These are phyloP conservation scores for Eremothecium sinecaudum DNA, from an alignment of 1,139 yeast species.

Conservation along the genomic window DNA sequence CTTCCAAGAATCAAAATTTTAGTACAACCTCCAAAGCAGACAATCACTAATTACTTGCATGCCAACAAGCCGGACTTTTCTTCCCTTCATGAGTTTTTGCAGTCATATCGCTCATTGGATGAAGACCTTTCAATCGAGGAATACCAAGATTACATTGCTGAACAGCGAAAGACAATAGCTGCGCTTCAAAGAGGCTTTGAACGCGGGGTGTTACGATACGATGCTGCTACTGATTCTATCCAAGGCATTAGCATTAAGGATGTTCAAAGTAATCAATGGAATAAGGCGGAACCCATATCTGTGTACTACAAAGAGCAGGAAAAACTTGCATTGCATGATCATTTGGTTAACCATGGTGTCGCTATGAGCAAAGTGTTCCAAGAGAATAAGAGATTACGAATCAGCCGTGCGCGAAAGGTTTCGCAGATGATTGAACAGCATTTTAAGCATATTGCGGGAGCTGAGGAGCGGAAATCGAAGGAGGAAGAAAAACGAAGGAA, in stretches of 20 bases:
- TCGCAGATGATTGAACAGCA: slow-evolving; percentile 80
- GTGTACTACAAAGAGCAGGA: slow-evolving; percentile 30
- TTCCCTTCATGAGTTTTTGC: slow-evolving; percentile 37
- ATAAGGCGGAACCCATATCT: slow-evolving; percentile 26
- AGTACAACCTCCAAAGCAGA: slow-evolving; percentile 46
- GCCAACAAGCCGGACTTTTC: slow-evolving; percentile 36
- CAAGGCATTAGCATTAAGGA: slow-evolving; percentile 38
- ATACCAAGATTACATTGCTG: slow-evolving; percentile 40
- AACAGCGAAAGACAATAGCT: slow-evolving; percentile 36
- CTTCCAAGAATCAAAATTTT: slow-evolving; percentile 39
- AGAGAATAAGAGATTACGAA: slow-evolving; percentile 57
- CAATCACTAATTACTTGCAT: slow-evolving; percentile 74
- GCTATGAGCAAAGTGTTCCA: slow-evolving; percentile 62
- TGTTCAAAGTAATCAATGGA: slow-evolving; percentile 35
- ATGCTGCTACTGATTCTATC: slow-evolving; percentile 36
- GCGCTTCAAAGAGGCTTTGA: slow-evolving; percentile 49
- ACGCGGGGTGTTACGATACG: slow-evolving; percentile 40
- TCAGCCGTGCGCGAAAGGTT: slow-evolving; percentile 59
- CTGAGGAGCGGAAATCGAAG: slow-evolving; percentile 68
- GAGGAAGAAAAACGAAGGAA: slow-evolving; percentile 61
- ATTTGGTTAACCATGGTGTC: slow-evolving; percentile 66
- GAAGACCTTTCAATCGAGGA: slow-evolving; percentile 45
- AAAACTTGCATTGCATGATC: slow-evolving; percentile 56
- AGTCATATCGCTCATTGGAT: slow-evolving; percentile 47
- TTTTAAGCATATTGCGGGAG: slow-evolving; percentile 78